Evolutionary conservation across 2,329 filamentous ascomycete genomes (phyloP).

Genomic region (Cercospora janseana): DNA sequence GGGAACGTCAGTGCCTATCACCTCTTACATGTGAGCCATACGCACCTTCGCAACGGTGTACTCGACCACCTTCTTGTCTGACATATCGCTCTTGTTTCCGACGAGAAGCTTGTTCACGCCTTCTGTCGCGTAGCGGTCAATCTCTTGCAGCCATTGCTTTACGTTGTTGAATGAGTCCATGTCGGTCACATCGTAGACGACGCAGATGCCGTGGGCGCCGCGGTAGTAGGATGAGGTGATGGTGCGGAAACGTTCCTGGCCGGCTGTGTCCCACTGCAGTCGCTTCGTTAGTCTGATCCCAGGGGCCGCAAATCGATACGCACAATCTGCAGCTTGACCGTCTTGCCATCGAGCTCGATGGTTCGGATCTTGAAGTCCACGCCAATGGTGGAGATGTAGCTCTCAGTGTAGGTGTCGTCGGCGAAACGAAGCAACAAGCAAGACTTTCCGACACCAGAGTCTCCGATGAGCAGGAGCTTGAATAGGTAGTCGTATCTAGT

Average conservation of each 20-base stretch:
- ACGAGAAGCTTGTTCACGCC: constrained; percentile 99
- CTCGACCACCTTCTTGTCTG: constrained; percentile 99
- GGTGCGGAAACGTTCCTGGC: constrained; percentile 98
- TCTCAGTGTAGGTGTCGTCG: constrained; percentile 98
- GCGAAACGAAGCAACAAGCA: constrained; percentile 96
- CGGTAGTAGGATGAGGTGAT: constrained; percentile 99
- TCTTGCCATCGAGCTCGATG: constrained; percentile 99
- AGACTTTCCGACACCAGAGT: constrained; percentile 99
- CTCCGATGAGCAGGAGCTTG: constrained; percentile 99
- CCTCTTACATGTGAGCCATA: constrained; percentile 17
- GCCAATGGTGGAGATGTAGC: constrained; percentile 99
- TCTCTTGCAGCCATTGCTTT: constrained; percentile 99
- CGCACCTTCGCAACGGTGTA: constrained; percentile 98
- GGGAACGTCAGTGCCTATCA: constrained; percentile 23
- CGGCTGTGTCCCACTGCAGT: constrained; percentile 92
- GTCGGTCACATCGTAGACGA: constrained; percentile 99
- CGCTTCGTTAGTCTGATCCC: constrained; percentile 11
- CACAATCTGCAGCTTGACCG: constrained; percentile 99
- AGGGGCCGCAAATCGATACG: constrained; percentile 39
- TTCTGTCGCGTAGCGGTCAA: constrained; percentile 97
- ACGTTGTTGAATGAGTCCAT: constrained; percentile 99
- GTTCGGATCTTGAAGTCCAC: constrained; percentile 99
- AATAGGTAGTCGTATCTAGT: constrained; percentile 99
- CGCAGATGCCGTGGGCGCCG: constrained; percentile 97
- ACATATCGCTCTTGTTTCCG: constrained; percentile 99